Base-by-base conservation (phyloP, 2,329 filamentous ascomycete species). In the Arthrinium puccinioides region DNA sequence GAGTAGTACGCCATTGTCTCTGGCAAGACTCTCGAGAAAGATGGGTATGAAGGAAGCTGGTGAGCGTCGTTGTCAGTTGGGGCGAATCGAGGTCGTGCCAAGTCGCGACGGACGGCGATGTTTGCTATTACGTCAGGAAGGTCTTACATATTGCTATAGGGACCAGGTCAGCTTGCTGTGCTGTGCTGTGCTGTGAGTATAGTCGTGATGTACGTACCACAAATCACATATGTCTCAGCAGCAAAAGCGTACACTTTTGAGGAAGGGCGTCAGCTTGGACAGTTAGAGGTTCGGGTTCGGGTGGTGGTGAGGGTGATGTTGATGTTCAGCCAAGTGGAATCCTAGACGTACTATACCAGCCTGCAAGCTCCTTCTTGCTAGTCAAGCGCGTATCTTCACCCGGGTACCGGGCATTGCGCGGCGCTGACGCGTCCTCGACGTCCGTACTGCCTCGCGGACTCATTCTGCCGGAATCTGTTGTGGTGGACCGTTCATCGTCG, bases 171-270 rank as follows among this genome's bases (percentile, higher is more conserved):
- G n/a, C n/a, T n/a, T n/a, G n/a, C n/a, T n/a, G n/a, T n/a, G n/a
- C n/a, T n/a, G n/a, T n/a, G n/a, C n/a, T n/a, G n/a, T n/a, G n/a
- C n/a, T n/a, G n/a, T n/a, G n/a, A n/a, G n/a, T n/a, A n/a, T n/a
- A n/a, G n/a, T n/a, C n/a, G n/a, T n/a, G n/a, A 9, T 16, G 31
- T 9, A 66, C 79, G 57, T 60, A 86, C 89, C 90, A 60, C 92
- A 97, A 39, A 97, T 86, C 13, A 94, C 87, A 59, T 96, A 97
- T 37, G 94, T 90, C 66, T 98, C 92, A 15, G 90, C 88, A 18
- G 92, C 92, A 72, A 94, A 97, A 28, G 85, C 85, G 67, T 97
- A 97, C 58, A 84, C 83, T 63, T 97, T n/a, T n/a, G n/a, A n/a
- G n/a, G n/a, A n/a, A n/a, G n/a, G n/a, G n/a, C n/a, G n/a, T n/a